These are phyloP conservation scores for Ceratocystis diversiconidia DNA, from an alignment of 2,329 filamentous ascomycete genomes.

Conservation along the genomic window DNA sequence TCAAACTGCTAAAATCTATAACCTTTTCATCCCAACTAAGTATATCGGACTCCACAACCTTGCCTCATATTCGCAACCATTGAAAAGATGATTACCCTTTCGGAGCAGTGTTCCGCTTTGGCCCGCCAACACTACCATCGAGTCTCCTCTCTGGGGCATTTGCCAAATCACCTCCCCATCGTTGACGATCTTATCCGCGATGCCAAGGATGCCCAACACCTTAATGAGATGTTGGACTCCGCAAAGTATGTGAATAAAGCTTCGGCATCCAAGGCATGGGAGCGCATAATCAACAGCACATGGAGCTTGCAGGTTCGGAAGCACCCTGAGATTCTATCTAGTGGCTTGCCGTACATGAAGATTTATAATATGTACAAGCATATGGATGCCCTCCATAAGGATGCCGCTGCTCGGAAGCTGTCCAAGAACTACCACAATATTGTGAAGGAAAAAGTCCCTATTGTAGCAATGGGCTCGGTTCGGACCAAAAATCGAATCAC, in stretches of 20 bases:
- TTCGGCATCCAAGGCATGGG: neutral
- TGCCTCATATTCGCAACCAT: neutral
- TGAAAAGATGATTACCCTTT: neutral
- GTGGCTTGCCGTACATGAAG: neutral
- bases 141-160: neutral
- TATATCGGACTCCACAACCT: neutral
- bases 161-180: neutral
- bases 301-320: neutral
- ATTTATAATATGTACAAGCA: neutral
- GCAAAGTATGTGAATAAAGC: neutral
- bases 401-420: neutral
- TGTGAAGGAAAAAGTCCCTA: neutral
- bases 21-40: neutral
- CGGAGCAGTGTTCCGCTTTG: neutral
- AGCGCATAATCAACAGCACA: neutral
- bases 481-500: constrained; percentile 11
- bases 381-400: neutral
- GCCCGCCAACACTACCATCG: neutral
- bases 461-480: constrained; percentile 1
- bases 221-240: neutral
- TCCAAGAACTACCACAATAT: neutral
- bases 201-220: neutral
- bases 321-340: neutral
- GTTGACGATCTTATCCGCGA: neutral
- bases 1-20: too few species aligned